Conservation (phyloP, 495 filamentous ascomycete genomes). For the Diplogelasinospora grovesii region DNA sequence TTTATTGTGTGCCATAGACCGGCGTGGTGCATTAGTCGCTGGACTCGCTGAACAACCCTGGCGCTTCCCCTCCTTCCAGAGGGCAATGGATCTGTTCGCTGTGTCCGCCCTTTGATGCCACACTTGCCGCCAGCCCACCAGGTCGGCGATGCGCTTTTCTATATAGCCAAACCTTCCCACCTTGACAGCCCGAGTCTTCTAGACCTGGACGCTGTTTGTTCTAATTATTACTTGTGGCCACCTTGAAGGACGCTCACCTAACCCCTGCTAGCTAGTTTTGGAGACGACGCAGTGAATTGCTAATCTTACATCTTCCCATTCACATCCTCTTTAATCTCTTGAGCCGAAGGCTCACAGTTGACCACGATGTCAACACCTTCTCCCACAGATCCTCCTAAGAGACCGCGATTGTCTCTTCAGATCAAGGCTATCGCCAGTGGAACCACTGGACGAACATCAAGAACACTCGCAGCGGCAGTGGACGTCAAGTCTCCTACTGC, state of each 20-base stretch:
- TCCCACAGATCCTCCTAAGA: conserved; percentile 42
- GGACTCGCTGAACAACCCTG: conserved; percentile 1
- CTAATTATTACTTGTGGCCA: conserved; percentile 4
- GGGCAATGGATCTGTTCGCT: not conserved
- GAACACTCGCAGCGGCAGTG: conserved; percentile 31
- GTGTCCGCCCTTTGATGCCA: not conserved
- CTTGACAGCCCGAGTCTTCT: conserved; percentile 7
- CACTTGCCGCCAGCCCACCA: conserved; percentile 4
- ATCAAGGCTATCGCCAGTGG: conserved; percentile 43
- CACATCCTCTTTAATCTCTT: not conserved
- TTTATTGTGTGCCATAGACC: conserved; percentile 8
- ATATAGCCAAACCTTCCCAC: conserved; percentile 11
- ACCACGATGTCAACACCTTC: conserved; percentile 30
- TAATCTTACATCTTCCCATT: not conserved
- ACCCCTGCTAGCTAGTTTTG: conserved; percentile 5
- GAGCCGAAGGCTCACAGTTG: too few relatives aligned
- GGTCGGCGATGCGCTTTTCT: not conserved
- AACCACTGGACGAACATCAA: conserved; percentile 25
- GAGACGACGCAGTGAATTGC: conserved; percentile 5
- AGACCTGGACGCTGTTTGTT: not conserved
- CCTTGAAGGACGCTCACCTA: conserved; percentile 5
- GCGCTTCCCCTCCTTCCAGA: conserved; percentile 9
- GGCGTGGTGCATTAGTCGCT: conserved; percentile 4
- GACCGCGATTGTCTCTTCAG: conserved; percentile 77
- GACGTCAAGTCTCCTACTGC: conserved; percentile 67